Conservation (phyloP, 805 yeast species). For the Ogataea wickerhamii region DNA sequence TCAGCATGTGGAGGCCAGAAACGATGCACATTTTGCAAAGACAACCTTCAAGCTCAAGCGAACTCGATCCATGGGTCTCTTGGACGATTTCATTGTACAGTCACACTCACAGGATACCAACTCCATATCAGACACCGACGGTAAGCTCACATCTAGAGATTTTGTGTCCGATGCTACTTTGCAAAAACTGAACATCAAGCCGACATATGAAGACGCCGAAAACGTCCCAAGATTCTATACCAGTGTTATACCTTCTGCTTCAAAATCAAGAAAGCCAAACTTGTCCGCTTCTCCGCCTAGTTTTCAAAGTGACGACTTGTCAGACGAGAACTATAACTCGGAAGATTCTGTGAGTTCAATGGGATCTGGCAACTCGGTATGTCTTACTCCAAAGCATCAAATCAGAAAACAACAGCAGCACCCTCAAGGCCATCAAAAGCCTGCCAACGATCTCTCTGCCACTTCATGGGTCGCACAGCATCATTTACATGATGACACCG, state of each 20-base stretch:
- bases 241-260: slow-evolving; percentile 23
- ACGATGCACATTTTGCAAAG: slow-evolving; percentile 64
- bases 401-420: slow-evolving; percentile 20
- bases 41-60: slow-evolving; percentile 73
- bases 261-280: slow-evolving; percentile 9
- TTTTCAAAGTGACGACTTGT: slow-evolving; percentile 25
- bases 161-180: slow-evolving; percentile 91
- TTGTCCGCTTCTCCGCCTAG: slow-evolving; percentile 24
- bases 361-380: slow-evolving; percentile 22
- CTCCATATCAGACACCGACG: slow-evolving; percentile 34
- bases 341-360: slow-evolving; percentile 28
- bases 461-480: slow-evolving; percentile 18
- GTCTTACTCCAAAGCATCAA: slow-evolving; percentile 32
- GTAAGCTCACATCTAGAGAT: slow-evolving; percentile 90
- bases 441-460: slow-evolving; percentile 6
- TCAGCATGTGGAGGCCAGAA: slow-evolving; percentile 65
- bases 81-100: slow-evolving; percentile 54
- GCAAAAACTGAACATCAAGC: slow-evolving; percentile 58
- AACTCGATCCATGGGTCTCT: slow-evolving; percentile 76
- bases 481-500: slow-evolving; percentile 80
- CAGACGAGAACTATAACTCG: slow-evolving; percentile 25
- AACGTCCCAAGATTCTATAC: slow-evolving; percentile 27
- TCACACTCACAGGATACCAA: slow-evolving; percentile 19
- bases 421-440: slow-evolving; percentile 1
- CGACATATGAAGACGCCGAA: slow-evolving; percentile 18